Evolutionary conservation across 208 protist genomes (phyloP), one percentile per base, ranked within the genome.

Genomic region (Wallacemonas sp.): DNA sequence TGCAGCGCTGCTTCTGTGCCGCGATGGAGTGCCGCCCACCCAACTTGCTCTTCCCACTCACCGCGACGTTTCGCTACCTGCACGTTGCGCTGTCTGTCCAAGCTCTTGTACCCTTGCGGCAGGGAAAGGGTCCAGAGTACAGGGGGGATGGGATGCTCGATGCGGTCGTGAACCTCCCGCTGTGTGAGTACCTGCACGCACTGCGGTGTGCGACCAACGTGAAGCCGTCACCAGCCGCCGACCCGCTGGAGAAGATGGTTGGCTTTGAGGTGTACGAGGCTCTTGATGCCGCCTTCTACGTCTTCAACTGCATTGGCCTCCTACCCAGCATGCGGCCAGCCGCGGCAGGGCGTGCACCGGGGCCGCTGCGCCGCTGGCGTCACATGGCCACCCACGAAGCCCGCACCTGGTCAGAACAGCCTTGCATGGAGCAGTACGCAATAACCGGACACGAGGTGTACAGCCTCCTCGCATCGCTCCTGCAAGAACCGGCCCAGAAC

Each of bases 21-120:
- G 36, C 85, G 21, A 36, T 83, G 22, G 68, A 68, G 68, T 73
- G 57, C 29, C 63, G 54, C 21, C 39, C 59, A 34, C 58, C 59
- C 8, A 61, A 71, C 26, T 63, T 91, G 13, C 63, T 39, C 22
- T 63, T 80, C 12, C 85, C 85, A 6, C 76, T 91, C 22, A 78
- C 71, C 19, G 81, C 79, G 42, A 83, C 81, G 19, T 79, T 87
- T 62, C 78, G 77, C 46, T 83, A 64, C 59, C 73, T 81, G 26
- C 62, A 74, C 39, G 67, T 81, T 21, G 71, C 76, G 33, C 66
- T 91, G 17, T 72, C 79, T 21, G 81, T 82, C 5, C 69, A 79
- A 44, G 79, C 81, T 19, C 63, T 78, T 34, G 39, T 87, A 1
- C 72, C 85, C 0, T 55, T 91, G 38, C 67, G 69, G n/a, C 45